A percentile compares a stretch with the other conserved stretches of the same genome.
phyloP scores from a whole-genome alignment of 2,329 filamentous ascomycete species.

The Penicillium sumatraense region DNA sequence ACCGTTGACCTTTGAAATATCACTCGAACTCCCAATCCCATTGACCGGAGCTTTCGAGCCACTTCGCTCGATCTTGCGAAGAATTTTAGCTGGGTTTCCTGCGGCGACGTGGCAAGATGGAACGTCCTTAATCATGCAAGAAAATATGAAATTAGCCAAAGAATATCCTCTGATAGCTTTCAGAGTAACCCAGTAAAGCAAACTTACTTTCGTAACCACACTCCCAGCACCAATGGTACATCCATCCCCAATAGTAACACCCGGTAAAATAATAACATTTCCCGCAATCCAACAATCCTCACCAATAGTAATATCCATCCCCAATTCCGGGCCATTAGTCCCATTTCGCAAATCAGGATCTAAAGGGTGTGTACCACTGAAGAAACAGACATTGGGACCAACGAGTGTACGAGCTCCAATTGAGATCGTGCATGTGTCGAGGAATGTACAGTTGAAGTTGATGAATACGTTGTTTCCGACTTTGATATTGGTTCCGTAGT shows the following conservation, averaged over 20 bases:
- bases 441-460: conserved; percentile 72
- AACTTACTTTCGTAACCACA: conserved; percentile 65
- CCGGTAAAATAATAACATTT: conserved; percentile 71
- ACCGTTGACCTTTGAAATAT: background rate
- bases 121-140: conserved; percentile 40
- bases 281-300: conserved; percentile 82
- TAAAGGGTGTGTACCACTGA: conserved; percentile 72
- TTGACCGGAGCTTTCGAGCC: background rate
- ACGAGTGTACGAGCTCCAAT: conserved; percentile 76
- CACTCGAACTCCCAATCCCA: background rate
- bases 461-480: conserved; percentile 74
- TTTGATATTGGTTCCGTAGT: conserved; percentile 76
- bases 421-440: conserved; percentile 74
- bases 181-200: too few species aligned
- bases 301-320: conserved; percentile 72
- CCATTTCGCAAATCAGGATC: conserved; percentile 75
- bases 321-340: conserved; percentile 71
- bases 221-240: conserved; percentile 75
- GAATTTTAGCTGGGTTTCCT: conserved; percentile 38
- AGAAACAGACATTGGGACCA: conserved; percentile 76
- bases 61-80: conserved; percentile 12
- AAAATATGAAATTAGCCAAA: too few species aligned
- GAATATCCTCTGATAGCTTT: too few species aligned
- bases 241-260: conserved; percentile 76
- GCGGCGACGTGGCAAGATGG: conserved; percentile 41